Conservation (phyloP, 306 rosid genomes). For the Arachis hypogaea region DNA sequence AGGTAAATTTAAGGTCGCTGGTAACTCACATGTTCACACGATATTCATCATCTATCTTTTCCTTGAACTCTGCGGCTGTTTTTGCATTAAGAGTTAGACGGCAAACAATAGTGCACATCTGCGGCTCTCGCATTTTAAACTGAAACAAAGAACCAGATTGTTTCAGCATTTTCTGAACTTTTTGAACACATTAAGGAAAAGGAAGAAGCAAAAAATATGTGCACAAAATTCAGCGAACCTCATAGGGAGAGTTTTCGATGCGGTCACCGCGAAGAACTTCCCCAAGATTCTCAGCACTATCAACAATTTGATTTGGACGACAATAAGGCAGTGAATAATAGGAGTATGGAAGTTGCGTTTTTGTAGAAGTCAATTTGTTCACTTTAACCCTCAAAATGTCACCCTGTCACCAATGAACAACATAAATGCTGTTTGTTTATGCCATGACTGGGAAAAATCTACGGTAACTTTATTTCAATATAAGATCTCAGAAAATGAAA, state of each 20-base stretch:
- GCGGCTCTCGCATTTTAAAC: slow-evolving; percentile 95
- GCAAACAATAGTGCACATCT: slow-evolving; percentile 76
- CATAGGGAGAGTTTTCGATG: slow-evolving; percentile 85
- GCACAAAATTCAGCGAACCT: slow-evolving; percentile 50
- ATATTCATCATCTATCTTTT: slow-evolving; percentile 86
- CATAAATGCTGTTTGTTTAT: background rate
- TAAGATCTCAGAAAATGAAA: background rate
- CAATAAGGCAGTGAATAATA: slow-evolving; percentile 83
- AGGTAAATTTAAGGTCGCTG: background rate
- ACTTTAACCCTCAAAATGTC: slow-evolving; percentile 77
- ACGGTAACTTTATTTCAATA: background rate
- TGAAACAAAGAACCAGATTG: slow-evolving; percentile 39
- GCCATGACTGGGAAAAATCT: background rate
- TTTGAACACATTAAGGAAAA: slow-evolving; percentile 21
- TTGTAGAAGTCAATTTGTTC: slow-evolving; percentile 84
- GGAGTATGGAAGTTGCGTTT: slow-evolving; percentile 89
- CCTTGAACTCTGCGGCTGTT: slow-evolving; percentile 72
- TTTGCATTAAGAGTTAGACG: slow-evolving; percentile 60
- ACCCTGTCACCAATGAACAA: slow-evolving; percentile 64
- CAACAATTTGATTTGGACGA: slow-evolving; percentile 66
- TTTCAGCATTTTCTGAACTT: slow-evolving; percentile 27
- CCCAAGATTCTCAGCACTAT: slow-evolving; percentile 96
- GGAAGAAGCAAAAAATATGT: background rate
- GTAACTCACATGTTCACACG: slow-evolving; percentile 80
- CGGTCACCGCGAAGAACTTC: slow-evolving; percentile 95